Evolutionary conservation across 2,329 filamentous ascomycete genomes (phyloP), one percentile per base, ranked within the genome.

Genomic region (Pseudocercospora musae): DNA sequence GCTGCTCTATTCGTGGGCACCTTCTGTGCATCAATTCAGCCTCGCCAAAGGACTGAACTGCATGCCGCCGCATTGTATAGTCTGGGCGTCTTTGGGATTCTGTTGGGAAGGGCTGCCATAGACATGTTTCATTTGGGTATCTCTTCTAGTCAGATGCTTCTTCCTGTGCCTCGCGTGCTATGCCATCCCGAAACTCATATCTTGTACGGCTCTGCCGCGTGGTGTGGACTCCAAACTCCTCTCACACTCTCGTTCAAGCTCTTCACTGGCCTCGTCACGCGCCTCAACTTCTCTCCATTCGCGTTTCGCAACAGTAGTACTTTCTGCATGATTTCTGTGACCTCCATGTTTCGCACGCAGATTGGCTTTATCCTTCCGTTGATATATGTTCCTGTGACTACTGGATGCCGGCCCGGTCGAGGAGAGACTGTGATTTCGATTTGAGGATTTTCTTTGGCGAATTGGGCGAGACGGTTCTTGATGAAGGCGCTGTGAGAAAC

Each of bases 371-470:
- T 84, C 27, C 87, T 84, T 66, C 94, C 93, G 77, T 97, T 98
- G 82, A 98, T 91, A 79, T 96, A 99, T 78, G 91, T 85, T 62
- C 92, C 95, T 71, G 89, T 87, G 71, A 99, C 87, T 66, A 96
- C 86, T 40, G 95, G 95, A 78, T 98, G 94, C 74, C 90, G 90
- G 70, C 87, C 83, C n/a, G 93, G 94, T 69, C 93, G 89, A 18
- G 94, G 95, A 42, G 93, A 96, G 63, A 99, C 87, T 72, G 87
- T 87, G 79, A 99, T 91, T 80, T 98, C 93, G 82, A 98, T 88
- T 77, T 91, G 86, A 29, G 94, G 92, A 79, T 97, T 91, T 71
- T 84, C 80, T 70, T 85, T 81, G 59, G 93, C 93, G 80, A 99
- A 97, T 68, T 83, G 80, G 54, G 89, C 82, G 62, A 97, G 89